Evolutionary conservation across 352 stramenopile species (phyloP).

Genomic region (Pythium sp.): DNA sequence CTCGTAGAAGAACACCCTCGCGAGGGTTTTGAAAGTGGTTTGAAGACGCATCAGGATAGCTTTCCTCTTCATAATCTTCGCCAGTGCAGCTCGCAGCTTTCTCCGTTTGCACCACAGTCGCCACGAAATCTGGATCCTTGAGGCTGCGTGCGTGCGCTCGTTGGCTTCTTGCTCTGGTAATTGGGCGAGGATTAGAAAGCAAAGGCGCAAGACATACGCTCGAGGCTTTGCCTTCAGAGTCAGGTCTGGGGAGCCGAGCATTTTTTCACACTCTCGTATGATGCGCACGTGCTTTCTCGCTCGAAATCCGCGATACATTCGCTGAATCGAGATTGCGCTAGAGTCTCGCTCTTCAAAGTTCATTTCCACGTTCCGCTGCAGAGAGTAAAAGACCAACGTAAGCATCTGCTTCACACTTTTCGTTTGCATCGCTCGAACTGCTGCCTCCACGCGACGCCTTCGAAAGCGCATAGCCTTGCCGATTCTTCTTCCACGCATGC

Average conservation of each 20-base stretch:
- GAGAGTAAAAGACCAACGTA: slow-evolving; percentile 26
- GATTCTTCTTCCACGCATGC: slow-evolving; percentile 34
- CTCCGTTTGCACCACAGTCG: slow-evolving; percentile 20
- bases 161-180: slow-evolving; percentile 31
- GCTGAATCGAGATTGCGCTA: slow-evolving; percentile 35
- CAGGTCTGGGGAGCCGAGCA: slow-evolving; percentile 31
- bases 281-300: slow-evolving; percentile 34
- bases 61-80: slow-evolving; percentile 34
- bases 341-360: slow-evolving; percentile 22
- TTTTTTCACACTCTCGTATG: slow-evolving; percentile 33
- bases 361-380: slow-evolving; percentile 35
- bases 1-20: slow-evolving; percentile 45
- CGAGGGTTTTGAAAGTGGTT: slow-evolving; percentile 39
- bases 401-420: slow-evolving; percentile 38
- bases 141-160: slow-evolving; percentile 17
- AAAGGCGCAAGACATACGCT: slow-evolving; percentile 47
- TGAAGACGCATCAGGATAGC: slow-evolving; percentile 40
- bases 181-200: slow-evolving; percentile 44
- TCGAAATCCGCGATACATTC: slow-evolving; percentile 41
- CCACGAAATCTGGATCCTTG: slow-evolving; percentile 45
- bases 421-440: slow-evolving; percentile 27
- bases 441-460: slow-evolving; percentile 32
- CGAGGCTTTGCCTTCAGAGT: slow-evolving; percentile 34
- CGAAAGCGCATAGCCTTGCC: slow-evolving; percentile 36
- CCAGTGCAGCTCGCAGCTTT: slow-evolving; percentile 25